These are phyloP conservation scores for Stereum hirsutum DNA, from an alignment of 1,284 basidiomycete species.

Conservation along the genomic window DNA sequence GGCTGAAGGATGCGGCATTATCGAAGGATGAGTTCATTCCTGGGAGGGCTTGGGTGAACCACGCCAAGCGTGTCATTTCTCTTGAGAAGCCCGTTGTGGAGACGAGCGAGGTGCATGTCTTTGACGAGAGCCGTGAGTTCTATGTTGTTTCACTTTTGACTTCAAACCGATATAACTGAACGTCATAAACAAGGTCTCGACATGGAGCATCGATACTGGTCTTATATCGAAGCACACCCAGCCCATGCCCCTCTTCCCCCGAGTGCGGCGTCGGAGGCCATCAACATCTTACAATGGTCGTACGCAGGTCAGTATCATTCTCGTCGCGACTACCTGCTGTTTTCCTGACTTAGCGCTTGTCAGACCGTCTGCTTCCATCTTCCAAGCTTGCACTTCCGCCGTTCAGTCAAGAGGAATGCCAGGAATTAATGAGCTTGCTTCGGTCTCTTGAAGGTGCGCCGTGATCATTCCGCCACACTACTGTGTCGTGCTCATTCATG, in stretches of 20 bases:
- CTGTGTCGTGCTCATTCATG: neutral
- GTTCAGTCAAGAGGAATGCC: conserved; percentile 65
- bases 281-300: conserved; percentile 66
- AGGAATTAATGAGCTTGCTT: conserved; percentile 56
- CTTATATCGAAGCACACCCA: conserved; percentile 65
- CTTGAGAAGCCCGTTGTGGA: conserved; percentile 28
- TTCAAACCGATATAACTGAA: neutral
- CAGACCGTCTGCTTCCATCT: conserved; percentile 58
- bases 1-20: conserved; percentile 32
- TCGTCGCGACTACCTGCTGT: neutral
- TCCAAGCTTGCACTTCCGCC: conserved; percentile 45
- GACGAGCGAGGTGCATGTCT: conserved; percentile 14
- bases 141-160: neutral
- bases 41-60: conserved; percentile 54
- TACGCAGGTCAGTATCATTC: conserved; percentile 43
- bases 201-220: conserved; percentile 68
- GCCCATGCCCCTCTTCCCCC: conserved; percentile 47
- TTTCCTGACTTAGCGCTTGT: neutral
- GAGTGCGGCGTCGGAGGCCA: conserved; percentile 50
- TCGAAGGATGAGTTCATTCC: conserved; percentile 25
- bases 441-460: conserved; percentile 31
- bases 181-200: conserved; percentile 39
- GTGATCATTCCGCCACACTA: neutral
- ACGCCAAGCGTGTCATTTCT: conserved; percentile 42
- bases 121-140: conserved; percentile 45